A percentile compares a stretch with the other conserved stretches of the same genome.
These are phyloP conservation scores for Udeniomyces megalosporus DNA, from an alignment of 768 basidiomycete species.

Conservation along the genomic window DNA sequence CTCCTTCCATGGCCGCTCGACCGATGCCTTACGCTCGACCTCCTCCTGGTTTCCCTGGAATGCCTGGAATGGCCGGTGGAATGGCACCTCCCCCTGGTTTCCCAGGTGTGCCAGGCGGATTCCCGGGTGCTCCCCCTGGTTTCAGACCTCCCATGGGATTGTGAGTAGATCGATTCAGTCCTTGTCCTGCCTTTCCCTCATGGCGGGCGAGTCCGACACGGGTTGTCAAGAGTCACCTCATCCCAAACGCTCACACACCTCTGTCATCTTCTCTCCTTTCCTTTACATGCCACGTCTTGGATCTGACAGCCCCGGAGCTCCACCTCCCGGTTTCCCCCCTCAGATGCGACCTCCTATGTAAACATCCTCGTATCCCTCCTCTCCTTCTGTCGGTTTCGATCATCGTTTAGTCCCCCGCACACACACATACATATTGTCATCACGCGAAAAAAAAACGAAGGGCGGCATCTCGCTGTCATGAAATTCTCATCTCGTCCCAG, in stretches of 20 bases:
- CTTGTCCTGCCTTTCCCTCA: background rate
- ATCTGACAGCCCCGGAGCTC: conserved; percentile 12
- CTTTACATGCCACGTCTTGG: too few species aligned
- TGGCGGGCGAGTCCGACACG: too few species aligned
- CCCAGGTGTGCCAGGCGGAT: conserved; percentile 11
- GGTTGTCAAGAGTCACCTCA: too few species aligned
- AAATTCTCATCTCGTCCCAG: background rate
- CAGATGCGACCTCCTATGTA: conserved; percentile 12
- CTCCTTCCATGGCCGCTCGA: conserved; percentile 30
- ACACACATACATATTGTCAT: background rate
- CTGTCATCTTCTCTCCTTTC: background rate
- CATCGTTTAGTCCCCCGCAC: background rate
- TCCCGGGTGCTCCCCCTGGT: background rate
- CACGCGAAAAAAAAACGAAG: background rate
- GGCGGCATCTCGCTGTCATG: too few species aligned
- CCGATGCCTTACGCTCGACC: conserved; percentile 32
- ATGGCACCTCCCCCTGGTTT: conserved; percentile 15
- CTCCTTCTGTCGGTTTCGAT: background rate
- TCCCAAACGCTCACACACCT: too few species aligned
- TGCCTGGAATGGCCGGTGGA: conserved; percentile 9
- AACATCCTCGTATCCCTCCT: background rate
- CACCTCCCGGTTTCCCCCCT: conserved; percentile 15
- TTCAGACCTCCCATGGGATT: conserved; percentile 12
- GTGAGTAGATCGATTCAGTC: background rate
- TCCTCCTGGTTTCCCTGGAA: conserved; percentile 30